Evolutionary conservation across 495 filamentous ascomycete species (phyloP).

Genomic region (Annulohypoxylon maeteangense): DNA sequence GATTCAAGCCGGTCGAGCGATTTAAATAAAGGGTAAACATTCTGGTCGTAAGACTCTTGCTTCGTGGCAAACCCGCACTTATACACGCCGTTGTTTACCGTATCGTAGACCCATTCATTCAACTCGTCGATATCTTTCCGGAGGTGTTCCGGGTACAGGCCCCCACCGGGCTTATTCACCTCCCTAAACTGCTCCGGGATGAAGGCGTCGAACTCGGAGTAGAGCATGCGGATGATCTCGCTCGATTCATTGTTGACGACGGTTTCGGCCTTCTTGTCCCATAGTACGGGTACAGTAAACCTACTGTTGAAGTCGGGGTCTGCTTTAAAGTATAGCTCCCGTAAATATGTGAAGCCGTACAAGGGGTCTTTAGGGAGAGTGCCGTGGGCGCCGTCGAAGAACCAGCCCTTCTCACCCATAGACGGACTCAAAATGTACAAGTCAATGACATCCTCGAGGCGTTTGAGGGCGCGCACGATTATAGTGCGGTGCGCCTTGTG

Average conservation of each 20-base stretch:
- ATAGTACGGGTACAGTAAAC: constrained; percentile 76
- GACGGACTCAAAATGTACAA: constrained; percentile 65
- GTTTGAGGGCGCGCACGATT: constrained; percentile 71
- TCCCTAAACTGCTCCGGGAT: constrained; percentile 69
- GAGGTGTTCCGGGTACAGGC: constrained; percentile 69
- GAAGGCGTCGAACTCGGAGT: constrained; percentile 76
- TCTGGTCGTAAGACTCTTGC: constrained; percentile 77
- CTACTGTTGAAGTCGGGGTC: constrained; percentile 70
- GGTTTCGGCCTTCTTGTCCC: constrained; percentile 73
- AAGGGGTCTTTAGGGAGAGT: constrained; percentile 66
- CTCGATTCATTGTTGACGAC: constrained; percentile 82
- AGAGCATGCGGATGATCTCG: constrained; percentile 78
- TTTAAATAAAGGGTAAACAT: constrained; percentile 72
- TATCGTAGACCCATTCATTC: constrained; percentile 85
- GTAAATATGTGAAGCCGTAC: constrained; percentile 69
- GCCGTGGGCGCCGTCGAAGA: constrained; percentile 67
- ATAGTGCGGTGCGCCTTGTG: constrained; percentile 70
- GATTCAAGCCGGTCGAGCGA: constrained; percentile 75
- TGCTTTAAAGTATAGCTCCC: constrained; percentile 72
- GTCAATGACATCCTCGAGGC: constrained; percentile 70
- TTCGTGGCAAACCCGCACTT: constrained; percentile 57
- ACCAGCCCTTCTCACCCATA: constrained; percentile 71
- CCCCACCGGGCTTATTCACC: constrained; percentile 56
- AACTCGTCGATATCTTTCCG: constrained; percentile 73
- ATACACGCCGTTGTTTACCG: constrained; percentile 91